Evolutionary conservation across 2,329 filamentous ascomycete genomes (phyloP), one percentile per base, ranked within the genome.

Genomic region (Monosporascus sp.): DNA sequence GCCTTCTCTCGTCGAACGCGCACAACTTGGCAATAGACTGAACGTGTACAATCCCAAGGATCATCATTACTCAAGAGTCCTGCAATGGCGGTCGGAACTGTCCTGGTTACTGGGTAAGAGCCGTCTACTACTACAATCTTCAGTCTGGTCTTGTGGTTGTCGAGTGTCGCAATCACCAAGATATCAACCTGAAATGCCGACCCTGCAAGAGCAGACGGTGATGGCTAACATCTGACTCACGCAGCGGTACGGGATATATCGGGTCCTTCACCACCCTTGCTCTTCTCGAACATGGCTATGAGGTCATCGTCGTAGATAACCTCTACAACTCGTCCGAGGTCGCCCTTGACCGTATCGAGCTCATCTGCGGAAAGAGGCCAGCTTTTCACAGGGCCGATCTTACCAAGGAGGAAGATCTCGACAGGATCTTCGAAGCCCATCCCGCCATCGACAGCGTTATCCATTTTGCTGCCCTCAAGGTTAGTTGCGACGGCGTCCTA

Each of bases 391-490:
- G 96, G 72, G 78, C 85, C 69, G 94, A 99, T 75, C 83, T 99
- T 66, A 97, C 91, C 63, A 84, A 97, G 69, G 88, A 94, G 72
- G 81, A 82, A 58, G 88, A 80, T 14, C 81, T 99, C 54, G 90
- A 97, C 71, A 85, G 86, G 66, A 88, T 97, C 65, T 97, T 99
- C 69, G 79, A 83, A 59, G 88, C 88, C 68, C 88, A 97, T 75
- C 91, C 92, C 50, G 87, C 90, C 67, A 97, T 99, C 68, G 91
- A 97, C 81, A 96, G 90, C 70, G 94, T 97, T 61, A 97, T 99
- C 66, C 94, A 99, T 80, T 99, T 99, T 70, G 95, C 94, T 59
- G 94, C 94, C 24, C 82, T 99, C 63, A 99, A 99, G 88, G 90
- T 88, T 74, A 64, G 75, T 65, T 46, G 27, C 37, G 17, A 16